phyloP scores from a whole-genome alignment of 2,329 filamentous ascomycete species.

The Phoma herbarum region DNA sequence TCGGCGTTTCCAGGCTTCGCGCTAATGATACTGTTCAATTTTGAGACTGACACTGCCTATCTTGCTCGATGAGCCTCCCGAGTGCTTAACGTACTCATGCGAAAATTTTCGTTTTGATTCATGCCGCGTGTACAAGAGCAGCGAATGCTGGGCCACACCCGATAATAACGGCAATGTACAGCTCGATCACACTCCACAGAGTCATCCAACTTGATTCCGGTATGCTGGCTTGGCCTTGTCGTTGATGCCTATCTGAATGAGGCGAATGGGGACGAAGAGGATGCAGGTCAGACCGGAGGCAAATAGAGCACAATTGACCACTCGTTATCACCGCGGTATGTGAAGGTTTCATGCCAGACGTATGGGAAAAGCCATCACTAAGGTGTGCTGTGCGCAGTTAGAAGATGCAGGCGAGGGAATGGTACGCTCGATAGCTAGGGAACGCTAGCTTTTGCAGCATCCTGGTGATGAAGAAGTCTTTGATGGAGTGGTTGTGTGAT shows the following conservation, averaged over 20 bases:
- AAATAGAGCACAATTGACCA: background rate
- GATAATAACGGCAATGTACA: background rate
- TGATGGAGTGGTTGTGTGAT: too few species aligned
- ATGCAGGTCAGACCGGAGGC: conserved; percentile 7
- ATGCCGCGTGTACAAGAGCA: background rate
- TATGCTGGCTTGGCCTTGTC: background rate
- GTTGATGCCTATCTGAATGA: background rate
- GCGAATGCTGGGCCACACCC: conserved; percentile 6
- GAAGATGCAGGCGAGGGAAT: too few species aligned
- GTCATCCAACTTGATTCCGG: background rate
- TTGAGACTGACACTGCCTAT: background rate
- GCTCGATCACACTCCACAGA: conserved; percentile 2
- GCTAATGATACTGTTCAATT: background rate
- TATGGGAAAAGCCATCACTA: conserved; percentile 14
- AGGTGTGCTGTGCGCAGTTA: too few species aligned
- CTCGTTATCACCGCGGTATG: conserved; percentile 5
- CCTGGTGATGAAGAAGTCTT: too few species aligned
- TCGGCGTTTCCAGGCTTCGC: background rate
- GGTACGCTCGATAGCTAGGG: too few species aligned
- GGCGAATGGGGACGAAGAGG: background rate
- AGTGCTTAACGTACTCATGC: background rate
- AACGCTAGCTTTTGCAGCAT: too few species aligned
- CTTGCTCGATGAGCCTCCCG: background rate
- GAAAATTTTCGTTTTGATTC: background rate
- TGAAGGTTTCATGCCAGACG: conserved; percentile 12